phyloP scores from a whole-genome alignment of 352 stramenopile species.

The Thraustochytrium sp. region DNA sequence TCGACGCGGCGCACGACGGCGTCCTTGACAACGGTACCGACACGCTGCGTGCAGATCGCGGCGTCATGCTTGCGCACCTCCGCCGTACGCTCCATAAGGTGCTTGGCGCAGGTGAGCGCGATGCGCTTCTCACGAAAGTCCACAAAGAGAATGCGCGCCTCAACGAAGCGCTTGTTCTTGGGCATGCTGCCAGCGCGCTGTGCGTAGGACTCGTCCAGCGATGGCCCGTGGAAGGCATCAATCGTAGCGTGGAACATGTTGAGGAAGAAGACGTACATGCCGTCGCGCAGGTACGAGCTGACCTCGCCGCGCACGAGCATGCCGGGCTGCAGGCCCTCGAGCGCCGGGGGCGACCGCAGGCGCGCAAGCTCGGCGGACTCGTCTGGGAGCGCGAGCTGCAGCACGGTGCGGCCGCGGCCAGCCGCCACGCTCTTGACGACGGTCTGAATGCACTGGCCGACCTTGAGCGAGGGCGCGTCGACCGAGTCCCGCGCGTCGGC shows the following conservation, averaged over 20 bases:
- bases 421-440: not conserved
- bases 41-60: not conserved
- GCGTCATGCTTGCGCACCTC: not conserved
- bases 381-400: not conserved
- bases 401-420: not conserved
- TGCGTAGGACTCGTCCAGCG: not conserved
- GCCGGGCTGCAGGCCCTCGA: conserved; percentile 8
- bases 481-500: not conserved
- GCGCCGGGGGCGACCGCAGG: not conserved
- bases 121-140: not conserved
- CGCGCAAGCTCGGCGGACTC: not conserved
- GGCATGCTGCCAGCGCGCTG: not conserved
- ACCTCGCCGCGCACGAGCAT: conserved; percentile 16
- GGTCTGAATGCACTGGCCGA: not conserved
- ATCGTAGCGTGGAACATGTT: not conserved
- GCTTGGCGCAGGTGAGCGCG: not conserved
- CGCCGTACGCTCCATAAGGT: not conserved
- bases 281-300: not conserved
- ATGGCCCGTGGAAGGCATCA: not conserved
- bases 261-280: not conserved
- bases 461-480: conserved; percentile 6
- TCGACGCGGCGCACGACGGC: not conserved
- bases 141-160: not conserved
- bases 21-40: not conserved
- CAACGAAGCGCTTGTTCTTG: not conserved